phyloP scores from a whole-genome alignment of 2,329 filamentous ascomycete genomes.

The Coleophoma cylindrospora region DNA sequence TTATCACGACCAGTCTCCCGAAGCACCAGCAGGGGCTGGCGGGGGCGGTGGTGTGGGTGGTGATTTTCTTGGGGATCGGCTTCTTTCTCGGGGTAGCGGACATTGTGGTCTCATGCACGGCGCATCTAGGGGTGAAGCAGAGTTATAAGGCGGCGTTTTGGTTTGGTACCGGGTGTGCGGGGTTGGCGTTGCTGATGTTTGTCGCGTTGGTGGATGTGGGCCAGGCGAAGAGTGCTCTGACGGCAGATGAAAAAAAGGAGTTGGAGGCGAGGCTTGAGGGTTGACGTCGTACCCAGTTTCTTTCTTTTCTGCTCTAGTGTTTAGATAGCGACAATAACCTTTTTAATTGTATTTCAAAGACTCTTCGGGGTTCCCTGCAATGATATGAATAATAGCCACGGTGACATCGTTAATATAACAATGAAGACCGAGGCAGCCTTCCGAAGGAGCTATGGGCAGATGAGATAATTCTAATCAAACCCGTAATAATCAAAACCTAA shows the following conservation, averaged over 20 bases:
- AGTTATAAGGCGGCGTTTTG: not conserved
- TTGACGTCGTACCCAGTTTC: no score
- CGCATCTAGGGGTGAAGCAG: not conserved
- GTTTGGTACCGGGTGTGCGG: not conserved
- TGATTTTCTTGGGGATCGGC: not conserved
- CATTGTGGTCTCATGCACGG: not conserved
- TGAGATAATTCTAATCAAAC: no score
- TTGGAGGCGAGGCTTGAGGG: not conserved
- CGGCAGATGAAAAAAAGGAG: not conserved
- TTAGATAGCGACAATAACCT: no score
- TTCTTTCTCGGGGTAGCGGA: not conserved
- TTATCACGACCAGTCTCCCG: slow-evolving; percentile 66
- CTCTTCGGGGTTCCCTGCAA: no score
- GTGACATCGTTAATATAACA: no score
- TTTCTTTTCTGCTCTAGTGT: no score
- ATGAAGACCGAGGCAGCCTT: no score
- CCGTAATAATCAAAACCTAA: no score
- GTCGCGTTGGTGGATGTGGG: not conserved
- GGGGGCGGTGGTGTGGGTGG: slow-evolving; percentile 57
- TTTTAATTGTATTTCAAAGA: no score
- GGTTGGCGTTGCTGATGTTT: not conserved
- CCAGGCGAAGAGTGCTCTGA: not conserved
- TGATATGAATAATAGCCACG: no score
- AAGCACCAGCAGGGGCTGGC: slow-evolving; percentile 61
- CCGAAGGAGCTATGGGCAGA: no score